Percentiles rank a stretch among this genome's conserved stretches.
These are phyloP conservation scores for Zygosaccharomyces pseudorouxii DNA, from an alignment of 805 yeast genomes.

Conservation along the genomic window DNA sequence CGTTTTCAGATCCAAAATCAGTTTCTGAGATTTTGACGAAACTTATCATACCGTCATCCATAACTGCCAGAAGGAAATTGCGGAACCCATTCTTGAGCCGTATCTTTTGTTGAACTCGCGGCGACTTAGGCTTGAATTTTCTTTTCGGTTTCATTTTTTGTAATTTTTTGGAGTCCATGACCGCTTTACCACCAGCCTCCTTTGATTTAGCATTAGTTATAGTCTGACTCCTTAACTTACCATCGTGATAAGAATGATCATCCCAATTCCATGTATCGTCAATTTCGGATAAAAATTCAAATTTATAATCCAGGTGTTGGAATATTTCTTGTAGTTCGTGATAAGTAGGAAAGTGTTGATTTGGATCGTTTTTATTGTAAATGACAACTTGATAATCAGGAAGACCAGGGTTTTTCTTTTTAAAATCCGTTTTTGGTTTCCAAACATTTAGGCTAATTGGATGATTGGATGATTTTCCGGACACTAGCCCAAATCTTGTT, in stretches of 20 bases:
- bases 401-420: slow-evolving; percentile 59
- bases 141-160: slow-evolving; percentile 11
- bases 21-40: slow-evolving; percentile 52
- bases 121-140: slow-evolving; percentile 16
- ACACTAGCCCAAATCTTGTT: neutral
- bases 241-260: slow-evolving; percentile 18
- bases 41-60: slow-evolving; percentile 71
- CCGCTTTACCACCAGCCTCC: neutral
- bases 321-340: slow-evolving; percentile 40
- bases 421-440: slow-evolving; percentile 74
- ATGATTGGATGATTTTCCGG: slow-evolving; percentile 13
- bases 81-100: slow-evolving; percentile 51
- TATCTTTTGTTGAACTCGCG: slow-evolving; percentile 33
- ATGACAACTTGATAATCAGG: slow-evolving; percentile 76
- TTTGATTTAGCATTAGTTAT: slow-evolving; percentile 10
- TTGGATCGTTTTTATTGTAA: slow-evolving; percentile 41
- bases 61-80: slow-evolving; percentile 55
- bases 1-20: slow-evolving; percentile 41
- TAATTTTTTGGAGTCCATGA: neutral
- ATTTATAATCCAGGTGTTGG: slow-evolving; percentile 29
- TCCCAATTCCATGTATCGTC: slow-evolving; percentile 23
- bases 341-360: slow-evolving; percentile 43
- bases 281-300: slow-evolving; percentile 32
- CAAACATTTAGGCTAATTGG: slow-evolving; percentile 62
- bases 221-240: slow-evolving; percentile 11